Evolutionary conservation across 2,329 filamentous ascomycete species (phyloP).

Genomic region (Colletotrichum noveboracense): DNA sequence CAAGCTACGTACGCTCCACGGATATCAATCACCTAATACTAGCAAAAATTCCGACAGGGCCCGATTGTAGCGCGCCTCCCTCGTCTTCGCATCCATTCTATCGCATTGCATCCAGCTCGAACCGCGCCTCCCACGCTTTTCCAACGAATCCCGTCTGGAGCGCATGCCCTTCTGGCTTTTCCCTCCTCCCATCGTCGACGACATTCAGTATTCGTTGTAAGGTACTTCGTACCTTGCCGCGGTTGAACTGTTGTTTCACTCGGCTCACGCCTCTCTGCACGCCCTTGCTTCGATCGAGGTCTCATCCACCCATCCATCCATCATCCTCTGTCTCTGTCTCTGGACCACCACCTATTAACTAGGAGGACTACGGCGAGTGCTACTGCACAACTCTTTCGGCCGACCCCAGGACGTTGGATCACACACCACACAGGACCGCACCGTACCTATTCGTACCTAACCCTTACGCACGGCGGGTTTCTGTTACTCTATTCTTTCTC

Average conservation of each 20-base stretch:
- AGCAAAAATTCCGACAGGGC: constrained; percentile 9
- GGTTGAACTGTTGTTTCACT: neutral
- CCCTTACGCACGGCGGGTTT: neutral
- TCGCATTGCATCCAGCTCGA: neutral
- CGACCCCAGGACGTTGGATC: neutral
- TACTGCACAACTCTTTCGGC: neutral
- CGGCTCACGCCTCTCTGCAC: constrained; percentile 2
- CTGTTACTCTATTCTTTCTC: constrained; percentile 17
- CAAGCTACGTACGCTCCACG: neutral
- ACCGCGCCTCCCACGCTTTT: neutral
- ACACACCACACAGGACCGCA: neutral
- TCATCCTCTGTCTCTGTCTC: neutral
- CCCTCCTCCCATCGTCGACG: neutral
- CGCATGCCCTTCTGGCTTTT: neutral
- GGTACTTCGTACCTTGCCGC: neutral
- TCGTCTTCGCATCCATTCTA: neutral
- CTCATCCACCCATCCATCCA: neutral
- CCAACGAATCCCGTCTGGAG: neutral
- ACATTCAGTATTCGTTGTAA: neutral
- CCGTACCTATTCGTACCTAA: neutral
- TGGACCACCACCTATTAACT: neutral
- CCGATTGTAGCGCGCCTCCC: neutral
- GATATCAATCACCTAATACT: constrained; percentile 9
- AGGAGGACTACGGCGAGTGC: neutral
- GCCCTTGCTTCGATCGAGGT: neutral